Base-by-base conservation (phyloP, 345 rosid species). In the Cardiospermum halicacabum region DNA sequence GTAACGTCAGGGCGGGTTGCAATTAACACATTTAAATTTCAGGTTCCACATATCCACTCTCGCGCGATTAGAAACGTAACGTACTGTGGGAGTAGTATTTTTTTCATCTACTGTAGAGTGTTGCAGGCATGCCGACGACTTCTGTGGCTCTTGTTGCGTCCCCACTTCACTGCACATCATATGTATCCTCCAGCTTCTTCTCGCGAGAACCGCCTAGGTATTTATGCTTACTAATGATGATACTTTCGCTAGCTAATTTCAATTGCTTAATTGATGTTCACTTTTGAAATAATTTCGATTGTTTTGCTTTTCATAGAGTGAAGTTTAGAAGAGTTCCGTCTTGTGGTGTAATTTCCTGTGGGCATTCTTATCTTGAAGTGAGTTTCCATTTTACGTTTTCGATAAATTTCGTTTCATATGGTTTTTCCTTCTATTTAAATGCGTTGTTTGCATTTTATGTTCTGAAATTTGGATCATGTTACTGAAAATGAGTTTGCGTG, bases 351-450 rank as follows among this genome's bases (percentile, higher is more conserved):
- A 53, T 80, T 65, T 64, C 80, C 45, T 85, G 91, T 70, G 84
- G 72, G 67, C 78, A 80, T 68, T 78, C 95, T 53, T 79, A 89
- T 86, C 69, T 92, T 56, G 96, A 89, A 74, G 98, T 89, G 18
- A 56, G 81, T 67, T 59, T 59, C 36, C 12, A 51, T 65, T 31
- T 39, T 3, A n/a, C 4, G 1, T 63, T 58, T 1, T 19, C 19
- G 11, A 36, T 57, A 43, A 9, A 4, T 9, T 42, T 51, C 16
- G 2, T 8, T 21, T 24, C 18, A 51, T 25, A 2, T 40, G 11
- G 25, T 53, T 27, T 53, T 47, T 3, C 2, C 0, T 51, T 48
- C 1, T 32, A 8, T 51, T 30, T 37, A 16, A 11, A 40, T 13
- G 16, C 3, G 18, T 40, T 40, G 47, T 40, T 40, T 11, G 4